A percentile compares a stretch with the other conserved stretches of the same genome.
phyloP scores from a whole-genome alignment of 371 early-diverging fungal species.

The Smittium culicis region DNA sequence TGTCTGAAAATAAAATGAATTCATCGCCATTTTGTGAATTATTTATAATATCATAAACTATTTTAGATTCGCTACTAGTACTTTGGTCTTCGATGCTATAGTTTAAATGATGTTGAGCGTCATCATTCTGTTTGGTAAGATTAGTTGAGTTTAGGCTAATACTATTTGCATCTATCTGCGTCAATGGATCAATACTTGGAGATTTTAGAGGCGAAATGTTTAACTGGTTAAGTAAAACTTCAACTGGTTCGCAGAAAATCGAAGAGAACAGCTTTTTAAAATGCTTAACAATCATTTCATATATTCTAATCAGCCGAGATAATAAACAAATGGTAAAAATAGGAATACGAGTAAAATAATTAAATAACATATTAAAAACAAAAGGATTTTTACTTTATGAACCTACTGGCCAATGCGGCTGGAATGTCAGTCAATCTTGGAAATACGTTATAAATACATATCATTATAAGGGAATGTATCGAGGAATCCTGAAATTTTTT shows the following conservation, averaged over 20 bases:
- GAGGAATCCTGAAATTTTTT: neutral
- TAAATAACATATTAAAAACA: neutral
- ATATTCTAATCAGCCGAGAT: neutral
- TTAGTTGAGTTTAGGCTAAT: neutral
- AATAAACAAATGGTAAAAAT: neutral
- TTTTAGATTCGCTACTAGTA: neutral
- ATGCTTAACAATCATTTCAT: neutral
- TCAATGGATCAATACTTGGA: neutral
- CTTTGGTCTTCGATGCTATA: neutral
- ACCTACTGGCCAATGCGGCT: neutral
- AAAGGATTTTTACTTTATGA: slow-evolving; percentile 4
- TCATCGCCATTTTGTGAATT: neutral
- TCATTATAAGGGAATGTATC: neutral
- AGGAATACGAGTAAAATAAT: neutral
- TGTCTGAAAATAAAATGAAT: neutral
- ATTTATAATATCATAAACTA: neutral
- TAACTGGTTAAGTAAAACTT: neutral
- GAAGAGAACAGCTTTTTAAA: neutral
- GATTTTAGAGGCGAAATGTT: neutral
- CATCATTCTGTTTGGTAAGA: slow-evolving; percentile 1
- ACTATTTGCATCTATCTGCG: neutral
- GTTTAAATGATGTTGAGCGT: no score
- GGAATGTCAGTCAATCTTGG: neutral
- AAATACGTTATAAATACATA: neutral
- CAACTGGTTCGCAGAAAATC: neutral